phyloP scores from a whole-genome alignment of 306 rosid species.

The Lotus japonicus region DNA sequence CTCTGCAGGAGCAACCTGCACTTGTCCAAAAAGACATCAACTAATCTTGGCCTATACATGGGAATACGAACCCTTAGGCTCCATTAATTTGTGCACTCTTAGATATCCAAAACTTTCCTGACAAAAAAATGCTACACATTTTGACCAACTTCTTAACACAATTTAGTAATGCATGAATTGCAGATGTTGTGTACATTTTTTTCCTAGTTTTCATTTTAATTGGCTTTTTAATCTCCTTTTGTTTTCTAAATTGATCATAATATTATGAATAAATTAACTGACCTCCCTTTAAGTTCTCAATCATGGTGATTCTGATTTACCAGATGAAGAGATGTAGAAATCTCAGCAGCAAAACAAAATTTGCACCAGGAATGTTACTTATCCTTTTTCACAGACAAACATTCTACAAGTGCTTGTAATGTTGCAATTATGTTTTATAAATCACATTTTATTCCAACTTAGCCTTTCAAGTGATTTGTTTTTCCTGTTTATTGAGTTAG shows the following conservation, averaged over 20 bases:
- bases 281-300: no score
- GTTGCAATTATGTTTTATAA: not conserved
- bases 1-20: slow-evolving; percentile 94
- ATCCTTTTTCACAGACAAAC: not conserved
- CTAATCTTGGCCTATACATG: not conserved
- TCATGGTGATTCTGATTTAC: not conserved
- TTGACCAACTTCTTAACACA: not conserved
- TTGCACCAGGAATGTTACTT: not conserved
- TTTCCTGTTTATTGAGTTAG: not conserved
- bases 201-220: not conserved
- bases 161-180: not conserved
- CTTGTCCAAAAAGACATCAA: not conserved
- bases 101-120: no score
- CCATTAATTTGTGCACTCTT: no score
- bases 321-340: not conserved
- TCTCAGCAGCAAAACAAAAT: not conserved
- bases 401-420: not conserved
- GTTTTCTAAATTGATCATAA: not conserved
- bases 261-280: not conserved
- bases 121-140: not conserved
- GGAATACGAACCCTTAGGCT: not conserved
- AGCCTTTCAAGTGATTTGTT: not conserved
- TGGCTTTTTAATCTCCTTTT: not conserved
- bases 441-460: not conserved
- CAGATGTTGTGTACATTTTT: not conserved